Conservation (phyloP, 306 rosid genomes). For the Vicia villosa region DNA sequence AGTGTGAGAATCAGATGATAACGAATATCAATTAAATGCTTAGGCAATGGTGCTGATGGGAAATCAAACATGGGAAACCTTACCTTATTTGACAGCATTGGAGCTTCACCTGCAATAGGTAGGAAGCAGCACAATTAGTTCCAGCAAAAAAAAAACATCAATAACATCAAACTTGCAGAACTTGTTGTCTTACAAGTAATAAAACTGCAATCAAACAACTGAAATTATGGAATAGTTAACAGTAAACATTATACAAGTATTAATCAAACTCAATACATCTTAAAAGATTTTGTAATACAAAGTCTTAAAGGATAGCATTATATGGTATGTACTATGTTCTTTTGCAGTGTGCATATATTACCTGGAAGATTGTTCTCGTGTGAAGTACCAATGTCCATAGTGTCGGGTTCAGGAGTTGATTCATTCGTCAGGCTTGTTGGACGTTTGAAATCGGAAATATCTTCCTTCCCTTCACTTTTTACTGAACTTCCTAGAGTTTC, state of each 20-base stretch:
- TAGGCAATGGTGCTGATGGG: slow-evolving; percentile 14
- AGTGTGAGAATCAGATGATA: background rate
- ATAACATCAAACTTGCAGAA: slow-evolving; percentile 28
- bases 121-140: slow-evolving; percentile 40
- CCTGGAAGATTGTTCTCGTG: slow-evolving; percentile 60
- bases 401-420: slow-evolving; percentile 77
- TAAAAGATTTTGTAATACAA: background rate
- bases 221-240: slow-evolving; percentile 23
- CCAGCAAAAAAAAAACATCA: slow-evolving; percentile 27
- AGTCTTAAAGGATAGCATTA: slow-evolving; percentile 7
- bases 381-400: slow-evolving; percentile 66
- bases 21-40: slow-evolving; percentile 34
- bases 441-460: slow-evolving; percentile 40
- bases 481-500: slow-evolving; percentile 49
- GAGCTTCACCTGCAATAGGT: slow-evolving; percentile 56
- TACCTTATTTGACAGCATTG: slow-evolving; percentile 62
- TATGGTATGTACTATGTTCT: slow-evolving; percentile 15
- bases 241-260: slow-evolving; percentile 2
- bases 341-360: slow-evolving; percentile 39
- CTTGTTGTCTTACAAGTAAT: slow-evolving; percentile 20
- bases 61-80: slow-evolving; percentile 27
- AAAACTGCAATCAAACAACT: slow-evolving; percentile 12
- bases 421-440: slow-evolving; percentile 51
- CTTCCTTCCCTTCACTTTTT: slow-evolving; percentile 46
- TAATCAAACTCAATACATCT: slow-evolving; percentile 18